Base-by-base conservation (phyloP, 2,329 filamentous ascomycete species). In the Apiospora saccharicola region DNA sequence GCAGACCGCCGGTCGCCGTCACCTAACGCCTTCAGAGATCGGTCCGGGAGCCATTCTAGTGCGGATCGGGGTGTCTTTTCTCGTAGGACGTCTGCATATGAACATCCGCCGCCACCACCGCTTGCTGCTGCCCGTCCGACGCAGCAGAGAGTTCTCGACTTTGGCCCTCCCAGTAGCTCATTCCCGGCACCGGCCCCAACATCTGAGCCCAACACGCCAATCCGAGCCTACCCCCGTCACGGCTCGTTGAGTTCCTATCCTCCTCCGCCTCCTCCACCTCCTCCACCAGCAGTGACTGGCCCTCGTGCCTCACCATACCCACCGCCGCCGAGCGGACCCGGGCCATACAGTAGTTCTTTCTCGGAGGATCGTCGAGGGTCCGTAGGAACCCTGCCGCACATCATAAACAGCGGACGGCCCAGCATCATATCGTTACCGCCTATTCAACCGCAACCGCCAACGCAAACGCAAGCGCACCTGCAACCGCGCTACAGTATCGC, bases 1-100 rank as follows among this genome's bases (percentile, higher is more conserved):
- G 88, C 90, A 8, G 79, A 76, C 2, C 77, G 77, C 6, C 76
- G 78, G 67, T 80, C 79, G 16, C 79, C 77, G 67, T 80, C 79
- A 10, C 80, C 79, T 0, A 79, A 79, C 1, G 80, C 80, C 5
- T 81, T 77, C 67, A 77, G 80, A 10, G 75, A 76, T 22, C 79
- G 80, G 30, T 80, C 79, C 14, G 75, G 76, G 64, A 81, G 80
- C 68, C 80, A 79, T 70, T 77, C 80, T 3, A 81, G 80, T 69
- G 77, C 80, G 71, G 79, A 81, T 16, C 76, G 78, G 24, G 72
- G 76, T 13, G 51, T 75, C 2, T 80, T 77, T 43, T 74, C 75
- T 46, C 78, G 78, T 26, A 77, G 77, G 14, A 75, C 78, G 53
- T 81, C 80, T 1, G 78, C 79, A 51, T 80, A 79, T 64, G 76